A percentile compares a stretch with the other conserved stretches of the same genome.
Conservation (phyloP, 2,329 filamentous ascomycete genomes). For the Cylindrodendrum hubeiense region DNA sequence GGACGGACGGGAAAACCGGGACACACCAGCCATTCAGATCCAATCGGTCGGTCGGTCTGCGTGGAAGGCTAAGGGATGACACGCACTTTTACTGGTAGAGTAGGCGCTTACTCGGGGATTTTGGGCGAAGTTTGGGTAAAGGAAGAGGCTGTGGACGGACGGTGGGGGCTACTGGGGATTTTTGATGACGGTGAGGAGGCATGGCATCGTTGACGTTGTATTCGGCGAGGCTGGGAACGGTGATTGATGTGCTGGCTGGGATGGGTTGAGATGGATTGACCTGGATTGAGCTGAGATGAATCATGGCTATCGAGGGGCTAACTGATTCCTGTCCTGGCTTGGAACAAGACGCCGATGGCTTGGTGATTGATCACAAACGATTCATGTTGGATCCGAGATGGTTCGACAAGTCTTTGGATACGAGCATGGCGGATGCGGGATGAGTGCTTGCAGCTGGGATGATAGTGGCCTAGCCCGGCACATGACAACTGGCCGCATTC, state of each 20-base stretch:
- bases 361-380: not conserved
- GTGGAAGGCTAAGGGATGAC: not conserved
- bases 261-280: too few relatives aligned
- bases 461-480: constrained; percentile 2
- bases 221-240: constrained; percentile 17
- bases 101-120: not conserved
- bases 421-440: constrained; percentile 22
- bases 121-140: not conserved
- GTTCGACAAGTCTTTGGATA: constrained; percentile 17
- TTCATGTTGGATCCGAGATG: not conserved
- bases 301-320: not conserved
- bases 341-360: not conserved
- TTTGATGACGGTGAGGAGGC: not conserved
- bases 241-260: too few relatives aligned
- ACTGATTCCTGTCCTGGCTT: not conserved
- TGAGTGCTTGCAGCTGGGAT: constrained; percentile 23
- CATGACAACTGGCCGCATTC: constrained; percentile 14
- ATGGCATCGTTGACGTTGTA: not conserved
- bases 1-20: not conserved
- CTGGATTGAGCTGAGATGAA: constrained; percentile 6
- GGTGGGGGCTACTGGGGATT: not conserved
- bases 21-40: not conserved
- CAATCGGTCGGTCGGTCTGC: not conserved
- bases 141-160: constrained; percentile 20
- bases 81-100: constrained; percentile 7